Evolutionary conservation across 2,329 filamentous ascomycete species (phyloP).

Genomic region (Verticillium isaacii): DNA sequence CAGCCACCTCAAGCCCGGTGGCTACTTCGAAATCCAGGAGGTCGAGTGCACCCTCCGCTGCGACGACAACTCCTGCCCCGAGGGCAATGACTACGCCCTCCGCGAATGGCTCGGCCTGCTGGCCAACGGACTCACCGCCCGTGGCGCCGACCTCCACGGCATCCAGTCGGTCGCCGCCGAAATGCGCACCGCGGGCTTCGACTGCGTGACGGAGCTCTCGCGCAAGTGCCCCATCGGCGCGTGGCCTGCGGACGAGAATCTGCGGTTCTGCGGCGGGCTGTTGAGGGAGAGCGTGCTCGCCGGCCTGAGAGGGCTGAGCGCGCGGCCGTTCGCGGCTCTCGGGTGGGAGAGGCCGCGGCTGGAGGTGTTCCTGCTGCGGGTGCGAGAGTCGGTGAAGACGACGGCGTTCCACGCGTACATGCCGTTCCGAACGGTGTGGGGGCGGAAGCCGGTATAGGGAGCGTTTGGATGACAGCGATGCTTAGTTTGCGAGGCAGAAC

Average conservation of each 20-base stretch:
- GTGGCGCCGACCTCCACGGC: constrained; percentile 37
- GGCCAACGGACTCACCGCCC: constrained; percentile 30
- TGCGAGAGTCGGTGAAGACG: constrained; percentile 32
- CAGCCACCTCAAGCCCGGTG: constrained; percentile 43
- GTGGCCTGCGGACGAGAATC: constrained; percentile 38
- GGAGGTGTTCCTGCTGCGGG: constrained; percentile 37
- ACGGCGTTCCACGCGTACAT: constrained; percentile 33
- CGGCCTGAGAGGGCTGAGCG: constrained; percentile 32
- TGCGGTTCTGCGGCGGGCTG: constrained; percentile 34
- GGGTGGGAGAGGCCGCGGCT: constrained; percentile 35
- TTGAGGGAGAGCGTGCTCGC: constrained; percentile 36
- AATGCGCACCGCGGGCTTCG: constrained; percentile 36
- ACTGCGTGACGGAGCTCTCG: constrained; percentile 30
- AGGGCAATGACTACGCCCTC: constrained; percentile 36
- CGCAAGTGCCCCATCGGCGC: constrained; percentile 44
- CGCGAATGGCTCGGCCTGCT: constrained; percentile 40
- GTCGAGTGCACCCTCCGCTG: constrained; percentile 33
- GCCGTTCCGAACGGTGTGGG: constrained; percentile 32
- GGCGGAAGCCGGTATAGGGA: constrained; percentile 26
- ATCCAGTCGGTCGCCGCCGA: constrained; percentile 29
- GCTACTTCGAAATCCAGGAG: constrained; percentile 46
- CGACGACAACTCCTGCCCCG: constrained; percentile 38
- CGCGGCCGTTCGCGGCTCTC: constrained; percentile 31
- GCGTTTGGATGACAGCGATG: neutral
- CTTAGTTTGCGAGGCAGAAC: neutral